Evolutionary conservation across 2,329 filamentous ascomycete species (phyloP).

Genomic region (Sordariomycetes sp.): DNA sequence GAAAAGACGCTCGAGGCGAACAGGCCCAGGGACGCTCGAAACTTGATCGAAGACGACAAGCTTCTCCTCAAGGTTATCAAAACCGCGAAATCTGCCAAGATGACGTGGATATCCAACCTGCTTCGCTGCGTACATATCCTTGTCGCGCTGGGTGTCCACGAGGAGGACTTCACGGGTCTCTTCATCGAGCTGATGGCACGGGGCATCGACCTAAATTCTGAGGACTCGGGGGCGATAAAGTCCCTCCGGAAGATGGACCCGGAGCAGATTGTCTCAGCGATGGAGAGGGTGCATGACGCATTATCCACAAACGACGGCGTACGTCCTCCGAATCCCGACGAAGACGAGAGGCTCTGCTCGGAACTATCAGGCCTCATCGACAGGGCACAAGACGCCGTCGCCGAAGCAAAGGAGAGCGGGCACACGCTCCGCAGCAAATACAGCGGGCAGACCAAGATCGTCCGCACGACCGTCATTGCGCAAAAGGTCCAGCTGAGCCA

Average conservation of each 20-base stretch:
- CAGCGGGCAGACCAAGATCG: conserved; percentile 53
- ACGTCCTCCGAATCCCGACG: conserved; percentile 18
- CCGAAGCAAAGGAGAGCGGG: neutral
- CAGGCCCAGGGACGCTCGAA: conserved; percentile 5
- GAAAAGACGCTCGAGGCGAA: conserved; percentile 31
- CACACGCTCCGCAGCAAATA: conserved; percentile 57
- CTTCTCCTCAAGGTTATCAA: conserved; percentile 3
- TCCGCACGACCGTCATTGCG: conserved; percentile 67
- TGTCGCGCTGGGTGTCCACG: conserved; percentile 4
- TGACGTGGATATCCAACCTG: neutral
- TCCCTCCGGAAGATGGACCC: conserved; percentile 48
- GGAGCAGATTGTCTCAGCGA: conserved; percentile 26
- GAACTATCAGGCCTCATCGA: conserved; percentile 13
- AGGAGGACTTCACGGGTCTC: conserved; percentile 4
- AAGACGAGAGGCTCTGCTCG: conserved; percentile 11
- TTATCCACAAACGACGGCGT: conserved; percentile 16
- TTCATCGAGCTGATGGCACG: conserved; percentile 49
- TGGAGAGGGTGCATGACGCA: conserved; percentile 11
- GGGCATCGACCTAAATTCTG: conserved; percentile 34
- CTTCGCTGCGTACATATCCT: conserved; percentile 4
- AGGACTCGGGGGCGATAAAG: conserved; percentile 39
- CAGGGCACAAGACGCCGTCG: conserved; percentile 14
- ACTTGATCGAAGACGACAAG: conserved; percentile 10
- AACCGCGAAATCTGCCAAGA: neutral
- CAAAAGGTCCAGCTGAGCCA: conserved; percentile 72